A percentile compares a stretch with the other conserved stretches of the same genome.
phyloP scores from a whole-genome alignment of 768 basidiomycete genomes.

The Coprinopsis marcescibilis region DNA sequence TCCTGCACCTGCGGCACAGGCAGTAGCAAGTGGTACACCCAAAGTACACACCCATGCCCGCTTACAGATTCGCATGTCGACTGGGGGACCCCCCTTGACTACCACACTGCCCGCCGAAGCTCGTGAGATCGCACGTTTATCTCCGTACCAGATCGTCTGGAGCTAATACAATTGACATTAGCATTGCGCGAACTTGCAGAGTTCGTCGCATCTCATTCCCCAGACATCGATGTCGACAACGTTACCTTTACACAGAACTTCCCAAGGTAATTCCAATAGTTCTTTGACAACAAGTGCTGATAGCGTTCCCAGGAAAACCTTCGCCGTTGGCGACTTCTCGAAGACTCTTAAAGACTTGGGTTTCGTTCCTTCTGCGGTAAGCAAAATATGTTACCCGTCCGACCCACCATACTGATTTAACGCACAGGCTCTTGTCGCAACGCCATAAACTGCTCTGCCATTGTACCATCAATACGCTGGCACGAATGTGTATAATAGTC shows the following conservation, averaged over 20 bases:
- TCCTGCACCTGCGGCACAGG: slow-evolving; percentile 26
- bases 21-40: slow-evolving; percentile 31
- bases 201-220: slow-evolving; percentile 71
- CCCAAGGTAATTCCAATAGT: slow-evolving; percentile 55
- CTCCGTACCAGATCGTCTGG: background rate
- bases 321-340: slow-evolving; percentile 65
- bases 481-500: background rate
- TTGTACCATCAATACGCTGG: background rate
- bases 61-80: slow-evolving; percentile 82
- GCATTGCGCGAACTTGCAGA: slow-evolving; percentile 85
- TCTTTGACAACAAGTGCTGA: background rate
- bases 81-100: slow-evolving; percentile 75
- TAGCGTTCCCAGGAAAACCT: slow-evolving; percentile 59
- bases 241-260: slow-evolving; percentile 77
- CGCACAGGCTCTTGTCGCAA: slow-evolving; percentile 50
- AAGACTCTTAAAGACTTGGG: slow-evolving; percentile 79
- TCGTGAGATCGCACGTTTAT: slow-evolving; percentile 39
- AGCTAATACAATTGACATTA: slow-evolving; percentile 22
- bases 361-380: slow-evolving; percentile 85
- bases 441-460: slow-evolving; percentile 23
- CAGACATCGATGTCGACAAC: slow-evolving; percentile 68
- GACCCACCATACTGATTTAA: slow-evolving; percentile 1
- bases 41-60: slow-evolving; percentile 85
- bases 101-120: slow-evolving; percentile 77
- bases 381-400: slow-evolving; percentile 17